These are phyloP conservation scores for Botrytis hyacinthi DNA, from an alignment of 2,329 filamentous ascomycete genomes.

Conservation along the genomic window DNA sequence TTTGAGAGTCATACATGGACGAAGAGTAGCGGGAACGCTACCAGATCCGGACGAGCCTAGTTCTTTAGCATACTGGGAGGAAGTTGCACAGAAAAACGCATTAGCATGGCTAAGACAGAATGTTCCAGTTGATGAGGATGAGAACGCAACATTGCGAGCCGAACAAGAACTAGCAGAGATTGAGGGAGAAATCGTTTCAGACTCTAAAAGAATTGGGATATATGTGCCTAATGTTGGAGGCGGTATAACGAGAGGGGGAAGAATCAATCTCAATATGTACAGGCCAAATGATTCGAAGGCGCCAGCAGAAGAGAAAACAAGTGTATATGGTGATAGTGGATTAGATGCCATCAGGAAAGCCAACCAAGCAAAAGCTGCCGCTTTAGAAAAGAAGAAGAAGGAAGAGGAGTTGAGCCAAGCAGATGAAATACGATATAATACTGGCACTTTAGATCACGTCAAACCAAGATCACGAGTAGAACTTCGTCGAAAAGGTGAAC, in stretches of 20 bases:
- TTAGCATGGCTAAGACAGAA: conserved; percentile 55
- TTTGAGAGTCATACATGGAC: conserved; percentile 59
- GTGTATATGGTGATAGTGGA: conserved; percentile 57
- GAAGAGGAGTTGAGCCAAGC: conserved; percentile 42
- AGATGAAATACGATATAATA: conserved; percentile 39
- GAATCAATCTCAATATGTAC: conserved; percentile 7
- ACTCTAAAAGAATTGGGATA: conserved; percentile 35
- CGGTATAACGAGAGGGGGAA: not conserved
- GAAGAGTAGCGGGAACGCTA: conserved; percentile 62
- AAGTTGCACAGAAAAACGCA: conserved; percentile 45
- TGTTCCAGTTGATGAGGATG: conserved; percentile 57
- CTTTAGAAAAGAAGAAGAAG: conserved; percentile 46
- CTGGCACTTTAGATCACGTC: conserved; percentile 30
- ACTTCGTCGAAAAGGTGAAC: conserved; percentile 32
- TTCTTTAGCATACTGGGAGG: conserved; percentile 24
- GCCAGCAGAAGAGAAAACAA: conserved; percentile 27
- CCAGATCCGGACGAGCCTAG: conserved; percentile 52
- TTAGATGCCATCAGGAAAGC: conserved; percentile 57
- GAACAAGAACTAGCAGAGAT: conserved; percentile 60
- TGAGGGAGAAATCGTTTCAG: conserved; percentile 42
- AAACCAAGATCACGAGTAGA: conserved; percentile 31
- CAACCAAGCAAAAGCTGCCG: conserved; percentile 46
- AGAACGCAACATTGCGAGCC: conserved; percentile 59
- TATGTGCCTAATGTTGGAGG: conserved; percentile 34
- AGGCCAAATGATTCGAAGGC: not conserved